Evolutionary conservation across 148 eudicot genomes (phyloP).

Genomic region (Amaranthus hypochondriacus): DNA sequence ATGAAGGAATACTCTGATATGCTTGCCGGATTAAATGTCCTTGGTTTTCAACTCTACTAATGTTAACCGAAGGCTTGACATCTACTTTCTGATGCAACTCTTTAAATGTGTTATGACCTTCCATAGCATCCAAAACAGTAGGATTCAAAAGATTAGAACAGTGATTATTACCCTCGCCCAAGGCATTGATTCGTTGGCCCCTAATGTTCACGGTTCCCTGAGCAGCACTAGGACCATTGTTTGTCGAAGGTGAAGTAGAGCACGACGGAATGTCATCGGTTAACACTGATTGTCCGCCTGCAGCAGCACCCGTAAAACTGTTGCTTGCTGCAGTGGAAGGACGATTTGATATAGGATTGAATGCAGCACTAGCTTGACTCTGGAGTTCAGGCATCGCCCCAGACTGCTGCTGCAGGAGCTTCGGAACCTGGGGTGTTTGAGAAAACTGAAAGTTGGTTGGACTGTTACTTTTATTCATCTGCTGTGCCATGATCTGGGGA

Average conservation of each 20-base stretch:
- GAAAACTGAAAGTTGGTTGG: slow-evolving; percentile 37
- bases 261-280: slow-evolving; percentile 81
- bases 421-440: slow-evolving; percentile 46
- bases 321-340: slow-evolving; percentile 44
- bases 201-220: slow-evolving; percentile 44
- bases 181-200: slow-evolving; percentile 28
- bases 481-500: slow-evolving; percentile 44
- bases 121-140: slow-evolving; percentile 46
- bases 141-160: slow-evolving; percentile 41
- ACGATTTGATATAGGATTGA: slow-evolving; percentile 39
- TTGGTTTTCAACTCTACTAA: slow-evolving; percentile 55
- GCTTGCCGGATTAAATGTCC: slow-evolving; percentile 47
- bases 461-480: slow-evolving; percentile 38
- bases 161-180: slow-evolving; percentile 48
- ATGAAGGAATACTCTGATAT: slow-evolving; percentile 39
- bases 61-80: slow-evolving; percentile 52
- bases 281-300: slow-evolving; percentile 52
- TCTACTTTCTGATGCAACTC: slow-evolving; percentile 58
- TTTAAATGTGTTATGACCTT: slow-evolving; percentile 39
- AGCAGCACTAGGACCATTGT: slow-evolving; percentile 42
- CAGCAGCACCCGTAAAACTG: slow-evolving; percentile 44
- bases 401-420: slow-evolving; percentile 48
- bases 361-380: slow-evolving; percentile 36
- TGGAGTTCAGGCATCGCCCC: slow-evolving; percentile 36
- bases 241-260: slow-evolving; percentile 85